phyloP scores from a whole-genome alignment of 2,329 filamentous ascomycete genomes.

The Diaporthe citriasiana region DNA sequence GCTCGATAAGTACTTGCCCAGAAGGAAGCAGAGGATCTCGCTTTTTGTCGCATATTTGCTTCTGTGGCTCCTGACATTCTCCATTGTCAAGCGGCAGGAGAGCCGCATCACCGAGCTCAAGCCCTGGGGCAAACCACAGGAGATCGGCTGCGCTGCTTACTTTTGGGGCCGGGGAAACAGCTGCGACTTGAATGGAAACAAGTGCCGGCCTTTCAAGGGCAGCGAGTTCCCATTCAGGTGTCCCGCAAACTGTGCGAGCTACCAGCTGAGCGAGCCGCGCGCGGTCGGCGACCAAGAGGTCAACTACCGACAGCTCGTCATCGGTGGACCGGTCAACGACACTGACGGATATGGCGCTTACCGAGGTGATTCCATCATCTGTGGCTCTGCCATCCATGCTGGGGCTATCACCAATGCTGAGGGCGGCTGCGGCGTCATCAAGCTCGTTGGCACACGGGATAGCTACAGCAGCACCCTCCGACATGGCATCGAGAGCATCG shows the following conservation, averaged over 20 bases:
- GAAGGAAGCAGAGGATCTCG: slow-evolving; percentile 69
- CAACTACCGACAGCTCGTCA: slow-evolving; percentile 74
- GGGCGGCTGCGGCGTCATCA: slow-evolving; percentile 81
- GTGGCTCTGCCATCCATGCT: slow-evolving; percentile 81
- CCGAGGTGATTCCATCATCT: slow-evolving; percentile 87
- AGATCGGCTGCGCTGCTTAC: slow-evolving; percentile 75
- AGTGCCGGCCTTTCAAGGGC: slow-evolving; percentile 82
- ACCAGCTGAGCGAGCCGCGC: slow-evolving; percentile 77
- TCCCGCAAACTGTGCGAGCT: slow-evolving; percentile 77
- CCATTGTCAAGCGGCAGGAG: slow-evolving; percentile 76
- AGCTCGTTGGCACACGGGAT: slow-evolving; percentile 77
- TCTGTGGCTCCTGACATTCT: slow-evolving; percentile 79
- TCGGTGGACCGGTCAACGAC: slow-evolving; percentile 72
- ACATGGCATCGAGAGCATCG: slow-evolving; percentile 82
- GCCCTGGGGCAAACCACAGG: slow-evolving; percentile 75
- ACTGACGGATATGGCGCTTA: slow-evolving; percentile 71
- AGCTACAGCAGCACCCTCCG: slow-evolving; percentile 74
- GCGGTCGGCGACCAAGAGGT: slow-evolving; percentile 80
- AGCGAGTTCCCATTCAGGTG: slow-evolving; percentile 81
- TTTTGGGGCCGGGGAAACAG: slow-evolving; percentile 80
- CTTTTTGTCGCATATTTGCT: slow-evolving; percentile 73
- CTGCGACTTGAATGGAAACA: slow-evolving; percentile 81
- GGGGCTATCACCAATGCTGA: slow-evolving; percentile 75
- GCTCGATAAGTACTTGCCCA: slow-evolving; percentile 73
- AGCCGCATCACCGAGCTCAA: slow-evolving; percentile 72